Base-by-base conservation (phyloP, 2,329 filamentous ascomycete species). In the Calonectria henricotiae region DNA sequence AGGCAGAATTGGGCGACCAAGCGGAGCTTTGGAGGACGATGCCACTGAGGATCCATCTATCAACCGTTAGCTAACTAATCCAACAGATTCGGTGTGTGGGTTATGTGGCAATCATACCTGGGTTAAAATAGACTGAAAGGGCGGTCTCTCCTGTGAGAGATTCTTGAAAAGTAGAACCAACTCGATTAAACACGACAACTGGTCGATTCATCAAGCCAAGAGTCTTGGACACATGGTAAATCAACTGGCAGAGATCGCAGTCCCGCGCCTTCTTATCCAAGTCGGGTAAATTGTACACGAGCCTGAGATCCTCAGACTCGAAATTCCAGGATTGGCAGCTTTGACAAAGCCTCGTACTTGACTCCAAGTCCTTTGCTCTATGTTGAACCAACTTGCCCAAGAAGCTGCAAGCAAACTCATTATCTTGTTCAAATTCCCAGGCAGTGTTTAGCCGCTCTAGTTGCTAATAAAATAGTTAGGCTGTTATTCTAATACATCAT, bases 41-140 rank as follows among this genome's bases (percentile, higher is more conserved):
- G 20, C 13, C 1, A 60, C 17, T 5, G 35, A 8, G 4, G 35
- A 25, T n/a, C 23, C 35, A 1, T 25, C 37, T 60, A n/a, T 27
- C 9, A 1, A 3, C 4, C 8, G 4, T 60, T 11, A 39, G 20
- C 12, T 41, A 15, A 8, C 11, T 1, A 5, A 2, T 7, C 25
- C 0, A 25, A 4, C 12, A 1, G 3, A 27, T n/a, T 25, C 0
- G 4, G 5, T 1, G 5, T 13, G 23, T 25, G 9, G 7, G 4
- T 3, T 2, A 39, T 6, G 17, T 2, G 5, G 23, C 1, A 7
- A 5, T 23, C 54, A 60, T 41, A 60, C 54, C 54, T 60, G 54
- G 15, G 5, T 60, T 23, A 17, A 12, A 3, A 9, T 60, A 60
- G 1, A 60, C 2, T 1, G 54, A 60, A 3, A 60, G 15, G 1